Conservation (phyloP, 345 rosid genomes). For the Camelina neglecta region DNA sequence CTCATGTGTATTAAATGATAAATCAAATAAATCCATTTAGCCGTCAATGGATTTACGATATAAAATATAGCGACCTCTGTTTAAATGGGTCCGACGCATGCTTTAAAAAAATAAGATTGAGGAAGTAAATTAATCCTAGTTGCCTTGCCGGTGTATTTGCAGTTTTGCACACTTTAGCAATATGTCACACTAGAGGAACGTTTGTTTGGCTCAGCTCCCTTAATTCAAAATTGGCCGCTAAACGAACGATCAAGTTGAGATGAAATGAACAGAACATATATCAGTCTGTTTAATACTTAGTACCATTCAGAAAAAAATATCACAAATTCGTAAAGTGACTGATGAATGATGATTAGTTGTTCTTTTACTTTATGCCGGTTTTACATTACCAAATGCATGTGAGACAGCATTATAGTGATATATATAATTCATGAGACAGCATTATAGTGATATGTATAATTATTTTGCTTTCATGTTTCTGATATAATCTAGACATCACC, state of each 20-base stretch:
- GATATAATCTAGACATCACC: conserved; percentile 6
- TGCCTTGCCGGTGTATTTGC: neutral
- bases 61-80: conserved; percentile 5
- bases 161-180: neutral
- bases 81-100: conserved; percentile 10
- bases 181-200: neutral
- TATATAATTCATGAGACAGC: neutral
- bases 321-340: neutral
- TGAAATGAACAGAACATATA: too few relatives aligned
- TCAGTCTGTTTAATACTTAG: too few relatives aligned
- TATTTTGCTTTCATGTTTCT: conserved; percentile 13
- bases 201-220: neutral
- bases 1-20: neutral
- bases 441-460: conserved; percentile 10
- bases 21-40: neutral
- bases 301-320: too few relatives aligned
- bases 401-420: too few relatives aligned
- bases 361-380: conserved; percentile 14
- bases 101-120: neutral
- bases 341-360: neutral
- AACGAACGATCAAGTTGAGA: too few relatives aligned
- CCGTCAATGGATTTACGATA: neutral
- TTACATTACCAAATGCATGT: neutral
- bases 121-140: neutral
- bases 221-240: neutral